Conservation (phyloP, 768 basidiomycete species). For the Hortiboletus campestris region DNA sequence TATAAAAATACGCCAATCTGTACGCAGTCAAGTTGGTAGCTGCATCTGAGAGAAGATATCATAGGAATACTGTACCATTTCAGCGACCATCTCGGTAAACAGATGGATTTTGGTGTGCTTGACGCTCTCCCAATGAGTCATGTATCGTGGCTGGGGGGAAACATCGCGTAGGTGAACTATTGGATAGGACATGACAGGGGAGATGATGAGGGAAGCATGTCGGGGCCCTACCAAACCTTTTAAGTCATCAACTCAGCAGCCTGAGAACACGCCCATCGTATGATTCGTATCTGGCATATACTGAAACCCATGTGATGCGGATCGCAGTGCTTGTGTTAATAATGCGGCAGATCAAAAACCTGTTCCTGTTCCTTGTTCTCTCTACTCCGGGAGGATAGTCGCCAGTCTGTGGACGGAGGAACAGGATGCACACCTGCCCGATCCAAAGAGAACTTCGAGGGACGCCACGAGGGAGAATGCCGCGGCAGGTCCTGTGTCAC, state of each 20-base stretch:
- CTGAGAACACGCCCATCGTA: slow-evolving; percentile 4
- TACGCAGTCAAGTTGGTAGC: slow-evolving; percentile 2
- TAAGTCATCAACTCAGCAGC: background rate
- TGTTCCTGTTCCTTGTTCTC: background rate
- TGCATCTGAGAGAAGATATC: background rate
- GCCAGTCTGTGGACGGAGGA: background rate
- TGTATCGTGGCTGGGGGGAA: slow-evolving; percentile 35
- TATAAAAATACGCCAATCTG: slow-evolving; percentile 65
- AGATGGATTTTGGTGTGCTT: slow-evolving; percentile 49
- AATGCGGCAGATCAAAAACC: background rate
- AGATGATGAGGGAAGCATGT: background rate
- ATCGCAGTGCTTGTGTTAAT: background rate
- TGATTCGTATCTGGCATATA: background rate
- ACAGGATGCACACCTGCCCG: background rate
- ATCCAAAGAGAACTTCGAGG: slow-evolving; percentile 5
- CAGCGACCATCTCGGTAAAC: slow-evolving; percentile 59
- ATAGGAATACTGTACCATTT: slow-evolving; percentile 41
- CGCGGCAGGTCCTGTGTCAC: background rate
- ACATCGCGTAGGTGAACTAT: slow-evolving; percentile 44
- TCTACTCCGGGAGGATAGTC: background rate
- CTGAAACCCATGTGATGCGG: background rate
- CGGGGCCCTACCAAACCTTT: slow-evolving; percentile 1
- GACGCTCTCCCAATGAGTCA: slow-evolving; percentile 50
- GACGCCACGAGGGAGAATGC: background rate
- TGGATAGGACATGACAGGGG: slow-evolving; percentile 20